Conservation (phyloP, 495 filamentous ascomycete genomes). For the Daldinia loculata region DNA sequence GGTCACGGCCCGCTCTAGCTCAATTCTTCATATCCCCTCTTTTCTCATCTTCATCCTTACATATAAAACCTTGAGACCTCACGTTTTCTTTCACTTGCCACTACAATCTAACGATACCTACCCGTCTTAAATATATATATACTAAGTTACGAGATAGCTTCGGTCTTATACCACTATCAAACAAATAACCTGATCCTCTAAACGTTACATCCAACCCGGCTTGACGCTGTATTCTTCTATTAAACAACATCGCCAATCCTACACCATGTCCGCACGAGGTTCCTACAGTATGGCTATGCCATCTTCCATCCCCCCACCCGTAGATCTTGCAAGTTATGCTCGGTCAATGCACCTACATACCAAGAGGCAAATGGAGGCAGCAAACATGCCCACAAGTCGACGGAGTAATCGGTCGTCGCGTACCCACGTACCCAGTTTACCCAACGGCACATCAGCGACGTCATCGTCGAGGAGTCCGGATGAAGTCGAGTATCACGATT, state of each 20-base stretch:
- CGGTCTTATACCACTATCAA: not conserved
- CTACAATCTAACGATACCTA: conserved; percentile 1
- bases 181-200: not conserved
- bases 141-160: conserved; percentile 14
- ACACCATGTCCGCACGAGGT: conserved; percentile 50
- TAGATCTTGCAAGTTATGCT: conserved; percentile 55
- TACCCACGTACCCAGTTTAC: conserved; percentile 41
- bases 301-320: conserved; percentile 51
- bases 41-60: conserved; percentile 21
- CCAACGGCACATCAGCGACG: conserved; percentile 46
- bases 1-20: conserved; percentile 21
- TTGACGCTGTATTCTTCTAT: conserved; percentile 15
- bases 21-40: conserved; percentile 42
- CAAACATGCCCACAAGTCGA: conserved; percentile 42
- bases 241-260: conserved; percentile 10
- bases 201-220: conserved; percentile 17
- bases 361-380: conserved; percentile 61
- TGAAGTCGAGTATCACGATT: conserved; percentile 41
- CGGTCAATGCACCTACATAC: conserved; percentile 62
- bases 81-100: not conserved
- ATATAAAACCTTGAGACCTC: conserved; percentile 35
- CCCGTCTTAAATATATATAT: not conserved
- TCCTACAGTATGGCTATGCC: conserved; percentile 46
- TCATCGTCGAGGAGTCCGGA: conserved; percentile 22
- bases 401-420: conserved; percentile 25